A percentile compares a stretch with the other conserved stretches of the same genome.
phyloP scores from a whole-genome alignment of 768 basidiomycete species.

The Amanita pseudoporphyria region DNA sequence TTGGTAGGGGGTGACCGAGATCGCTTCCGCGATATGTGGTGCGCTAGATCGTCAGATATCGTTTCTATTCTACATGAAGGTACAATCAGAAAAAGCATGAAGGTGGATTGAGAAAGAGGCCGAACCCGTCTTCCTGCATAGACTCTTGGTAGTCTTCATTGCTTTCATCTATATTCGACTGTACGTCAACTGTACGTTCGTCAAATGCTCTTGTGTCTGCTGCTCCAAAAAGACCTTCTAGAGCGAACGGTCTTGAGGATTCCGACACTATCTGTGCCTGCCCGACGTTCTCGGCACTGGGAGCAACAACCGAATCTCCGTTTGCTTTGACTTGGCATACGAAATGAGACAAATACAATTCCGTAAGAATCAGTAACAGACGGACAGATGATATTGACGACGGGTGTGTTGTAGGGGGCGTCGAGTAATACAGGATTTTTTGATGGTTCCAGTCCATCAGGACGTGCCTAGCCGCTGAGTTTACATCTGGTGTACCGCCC shows the following conservation, averaged over 20 bases:
- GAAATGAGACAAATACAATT: no score
- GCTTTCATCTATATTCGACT: constrained; percentile 34
- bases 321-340: no score
- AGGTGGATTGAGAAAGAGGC: constrained; percentile 11
- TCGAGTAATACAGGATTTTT: constrained; percentile 84
- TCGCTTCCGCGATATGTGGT: constrained; percentile 27
- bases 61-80: constrained; percentile 18
- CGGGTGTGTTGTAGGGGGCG: constrained; percentile 71
- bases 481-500: constrained; percentile 89
- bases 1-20: constrained; percentile 24
- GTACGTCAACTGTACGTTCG: constrained; percentile 30
- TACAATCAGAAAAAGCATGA: background rate
- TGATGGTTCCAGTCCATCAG: constrained; percentile 94
- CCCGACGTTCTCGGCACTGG: constrained; percentile 73
- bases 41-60: constrained; percentile 26
- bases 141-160: constrained; percentile 25
- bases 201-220: constrained; percentile 79
- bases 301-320: no score
- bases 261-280: constrained; percentile 67
- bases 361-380: no score
- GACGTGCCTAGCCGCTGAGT: constrained; percentile 72
- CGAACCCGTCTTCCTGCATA: constrained; percentile 32
- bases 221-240: constrained; percentile 69
- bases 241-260: constrained; percentile 71
- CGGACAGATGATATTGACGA: constrained; percentile 57